Conservation (phyloP, 495 filamentous ascomycete species). For the Bacidia gigantensis region DNA sequence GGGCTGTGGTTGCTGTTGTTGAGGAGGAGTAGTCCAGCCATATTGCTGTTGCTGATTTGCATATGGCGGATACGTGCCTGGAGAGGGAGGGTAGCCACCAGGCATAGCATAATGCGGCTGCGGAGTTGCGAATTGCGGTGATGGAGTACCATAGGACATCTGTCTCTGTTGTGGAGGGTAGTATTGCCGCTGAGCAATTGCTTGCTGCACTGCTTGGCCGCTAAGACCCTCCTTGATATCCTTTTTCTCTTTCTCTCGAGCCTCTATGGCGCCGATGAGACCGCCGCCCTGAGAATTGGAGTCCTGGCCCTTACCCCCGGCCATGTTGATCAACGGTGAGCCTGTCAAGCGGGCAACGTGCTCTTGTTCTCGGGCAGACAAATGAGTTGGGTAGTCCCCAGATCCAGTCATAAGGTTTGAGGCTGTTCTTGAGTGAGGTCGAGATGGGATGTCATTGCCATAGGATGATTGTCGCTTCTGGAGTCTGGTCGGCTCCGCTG, state of each 20-base stretch:
- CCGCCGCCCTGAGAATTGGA: constrained; percentile 35
- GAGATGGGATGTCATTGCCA: constrained; percentile 28
- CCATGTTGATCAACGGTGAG: constrained; percentile 63
- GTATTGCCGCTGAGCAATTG: constrained; percentile 62
- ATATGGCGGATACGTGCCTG: constrained; percentile 3
- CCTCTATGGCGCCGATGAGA: constrained; percentile 63
- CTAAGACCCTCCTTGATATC: constrained; percentile 58
- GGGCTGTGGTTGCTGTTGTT: constrained; percentile 12
- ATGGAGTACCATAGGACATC: constrained; percentile 17
- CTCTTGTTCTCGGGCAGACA: constrained; percentile 90
- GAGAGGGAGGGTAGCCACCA: constrained; percentile 15
- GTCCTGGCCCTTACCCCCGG: constrained; percentile 35
- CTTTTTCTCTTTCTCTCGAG: constrained; percentile 58
- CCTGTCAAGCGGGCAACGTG: constrained; percentile 81
- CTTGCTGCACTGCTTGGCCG: constrained; percentile 61
- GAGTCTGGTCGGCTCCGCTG: constrained; percentile 18
- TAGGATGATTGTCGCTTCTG: constrained; percentile 20
- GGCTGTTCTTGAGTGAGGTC: constrained; percentile 39
- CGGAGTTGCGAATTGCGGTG: constrained; percentile 25
- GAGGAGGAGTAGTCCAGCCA: constrained; percentile 9
- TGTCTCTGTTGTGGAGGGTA: constrained; percentile 34
- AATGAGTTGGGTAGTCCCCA: constrained; percentile 44
- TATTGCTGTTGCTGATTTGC: constrained; percentile 6
- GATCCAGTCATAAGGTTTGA: constrained; percentile 28
- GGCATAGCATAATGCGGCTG: constrained; percentile 16